Percentiles rank a stretch among this genome's conserved stretches.
These are phyloP conservation scores for Physcomitrium patens DNA, from an alignment of 225 moss, liverwort and hornwort species.

Conservation along the genomic window DNA sequence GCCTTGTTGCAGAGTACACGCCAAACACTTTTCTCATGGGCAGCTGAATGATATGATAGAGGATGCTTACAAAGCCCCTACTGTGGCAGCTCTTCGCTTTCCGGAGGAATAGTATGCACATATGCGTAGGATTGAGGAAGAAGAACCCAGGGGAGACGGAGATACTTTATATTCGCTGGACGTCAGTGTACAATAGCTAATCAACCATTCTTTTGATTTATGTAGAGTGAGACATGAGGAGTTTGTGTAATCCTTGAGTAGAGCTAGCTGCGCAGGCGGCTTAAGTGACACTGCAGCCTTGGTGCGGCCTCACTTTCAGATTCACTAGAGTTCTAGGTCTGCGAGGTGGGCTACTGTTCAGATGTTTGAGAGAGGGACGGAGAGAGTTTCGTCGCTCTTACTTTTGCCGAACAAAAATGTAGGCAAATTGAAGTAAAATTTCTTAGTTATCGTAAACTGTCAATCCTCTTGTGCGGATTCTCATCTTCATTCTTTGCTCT, in stretches of 20 bases:
- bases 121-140: constrained; percentile 35
- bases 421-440: constrained; percentile 20
- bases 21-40: neutral
- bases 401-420: constrained; percentile 19
- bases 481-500: no score
- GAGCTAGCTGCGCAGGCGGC: constrained; percentile 17
- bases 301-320: neutral
- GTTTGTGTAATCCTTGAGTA: neutral
- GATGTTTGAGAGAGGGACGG: constrained; percentile 7
- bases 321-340: constrained; percentile 23
- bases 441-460: neutral
- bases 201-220: constrained; percentile 55
- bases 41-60: neutral
- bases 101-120: constrained; percentile 8
- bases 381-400: constrained; percentile 7
- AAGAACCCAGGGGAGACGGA: neutral
- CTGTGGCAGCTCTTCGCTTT: neutral
- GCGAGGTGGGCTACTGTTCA: constrained; percentile 5
- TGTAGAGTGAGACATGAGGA: constrained; percentile 14
- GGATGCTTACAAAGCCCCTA: constrained; percentile 4
- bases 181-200: constrained; percentile 43
- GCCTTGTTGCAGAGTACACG: neutral
- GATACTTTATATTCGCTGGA: neutral
- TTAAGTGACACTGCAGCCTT: neutral
- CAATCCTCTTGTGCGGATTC: no score